Conservation (phyloP, 1,284 basidiomycete species). For the Tilletia horrida region DNA sequence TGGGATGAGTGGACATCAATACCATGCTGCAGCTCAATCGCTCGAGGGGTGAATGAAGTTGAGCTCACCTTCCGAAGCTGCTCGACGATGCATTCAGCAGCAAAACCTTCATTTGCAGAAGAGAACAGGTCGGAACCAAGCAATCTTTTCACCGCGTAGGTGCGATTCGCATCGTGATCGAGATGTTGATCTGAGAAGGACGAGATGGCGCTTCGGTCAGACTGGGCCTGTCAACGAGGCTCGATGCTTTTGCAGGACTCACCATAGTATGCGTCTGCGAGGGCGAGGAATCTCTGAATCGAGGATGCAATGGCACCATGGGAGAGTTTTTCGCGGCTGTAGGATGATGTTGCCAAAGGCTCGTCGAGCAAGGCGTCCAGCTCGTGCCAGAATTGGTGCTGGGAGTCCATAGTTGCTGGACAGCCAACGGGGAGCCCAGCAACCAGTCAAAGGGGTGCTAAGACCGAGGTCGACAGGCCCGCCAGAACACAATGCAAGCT, state of each 20-base stretch:
- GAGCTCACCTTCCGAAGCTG: slow-evolving; percentile 16
- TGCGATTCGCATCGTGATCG: slow-evolving; percentile 32
- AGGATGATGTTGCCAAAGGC: slow-evolving; percentile 15
- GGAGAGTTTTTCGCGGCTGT: neutral
- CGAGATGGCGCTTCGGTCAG: too few species aligned
- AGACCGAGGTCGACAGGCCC: too few species aligned
- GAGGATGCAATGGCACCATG: neutral
- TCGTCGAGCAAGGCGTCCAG: slow-evolving; percentile 42
- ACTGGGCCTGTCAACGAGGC: neutral
- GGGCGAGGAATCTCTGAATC: slow-evolving; percentile 38
- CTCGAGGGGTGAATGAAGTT: too few species aligned
- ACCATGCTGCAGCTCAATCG: neutral
- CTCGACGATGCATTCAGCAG: slow-evolving; percentile 24
- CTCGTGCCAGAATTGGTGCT: slow-evolving; percentile 43
- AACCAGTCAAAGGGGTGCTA: too few species aligned
- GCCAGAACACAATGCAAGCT: too few species aligned
- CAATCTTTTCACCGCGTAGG: slow-evolving; percentile 38
- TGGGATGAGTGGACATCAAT: neutral
- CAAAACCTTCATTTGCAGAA: slow-evolving; percentile 32
- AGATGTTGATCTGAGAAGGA: slow-evolving; percentile 30
- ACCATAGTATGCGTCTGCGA: slow-evolving; percentile 39
- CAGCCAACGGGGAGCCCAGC: too few species aligned
- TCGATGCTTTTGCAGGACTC: too few species aligned
- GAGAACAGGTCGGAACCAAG: slow-evolving; percentile 32
- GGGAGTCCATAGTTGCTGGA: slow-evolving; percentile 26